Percentiles rank a stretch among this genome's conserved stretches.
Evolutionary conservation across 2,329 filamentous ascomycete genomes (phyloP).

Genomic region (Phyllosticta capitalensis): DNA sequence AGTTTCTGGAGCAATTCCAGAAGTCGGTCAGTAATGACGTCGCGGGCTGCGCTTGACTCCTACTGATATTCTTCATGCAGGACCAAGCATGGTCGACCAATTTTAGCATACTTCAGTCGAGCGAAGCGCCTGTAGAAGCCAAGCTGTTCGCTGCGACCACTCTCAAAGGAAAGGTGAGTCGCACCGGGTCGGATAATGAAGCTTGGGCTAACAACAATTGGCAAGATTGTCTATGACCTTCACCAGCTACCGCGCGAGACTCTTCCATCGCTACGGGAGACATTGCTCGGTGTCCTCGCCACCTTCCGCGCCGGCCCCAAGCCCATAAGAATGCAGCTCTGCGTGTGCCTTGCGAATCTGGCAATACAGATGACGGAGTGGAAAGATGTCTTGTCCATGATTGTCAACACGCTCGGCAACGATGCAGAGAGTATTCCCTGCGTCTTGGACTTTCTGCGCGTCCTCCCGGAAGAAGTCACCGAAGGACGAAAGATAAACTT

Average conservation of each 20-base stretch:
- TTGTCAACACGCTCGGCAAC: conserved; percentile 68
- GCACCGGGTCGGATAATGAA: conserved; percentile 2
- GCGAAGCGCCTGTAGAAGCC: conserved; percentile 66
- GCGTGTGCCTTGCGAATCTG: conserved; percentile 86
- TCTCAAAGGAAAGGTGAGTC: conserved; percentile 85
- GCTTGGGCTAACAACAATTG: background rate
- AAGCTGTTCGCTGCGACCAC: conserved; percentile 96
- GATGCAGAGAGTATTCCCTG: conserved; percentile 72
- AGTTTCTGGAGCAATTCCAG: conserved; percentile 89
- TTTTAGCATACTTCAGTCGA: conserved; percentile 73
- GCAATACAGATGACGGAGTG: conserved; percentile 94
- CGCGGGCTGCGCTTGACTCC: background rate
- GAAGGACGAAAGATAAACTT: conserved; percentile 99
- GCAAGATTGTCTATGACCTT: conserved; percentile 90
- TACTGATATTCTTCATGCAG: conserved; percentile 39
- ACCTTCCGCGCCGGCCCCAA: conserved; percentile 74
- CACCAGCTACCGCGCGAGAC: conserved; percentile 73
- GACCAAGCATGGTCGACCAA: conserved; percentile 85
- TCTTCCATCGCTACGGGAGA: conserved; percentile 68
- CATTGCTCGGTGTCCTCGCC: conserved; percentile 72
- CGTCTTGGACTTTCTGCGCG: conserved; percentile 90
- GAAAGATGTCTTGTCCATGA: conserved; percentile 81
- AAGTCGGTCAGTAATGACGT: conserved; percentile 65
- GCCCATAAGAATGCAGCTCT: conserved; percentile 72
- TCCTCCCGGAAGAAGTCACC: conserved; percentile 96